Conservation (phyloP, 768 basidiomycete genomes). For the Tulasnella sp. region DNA sequence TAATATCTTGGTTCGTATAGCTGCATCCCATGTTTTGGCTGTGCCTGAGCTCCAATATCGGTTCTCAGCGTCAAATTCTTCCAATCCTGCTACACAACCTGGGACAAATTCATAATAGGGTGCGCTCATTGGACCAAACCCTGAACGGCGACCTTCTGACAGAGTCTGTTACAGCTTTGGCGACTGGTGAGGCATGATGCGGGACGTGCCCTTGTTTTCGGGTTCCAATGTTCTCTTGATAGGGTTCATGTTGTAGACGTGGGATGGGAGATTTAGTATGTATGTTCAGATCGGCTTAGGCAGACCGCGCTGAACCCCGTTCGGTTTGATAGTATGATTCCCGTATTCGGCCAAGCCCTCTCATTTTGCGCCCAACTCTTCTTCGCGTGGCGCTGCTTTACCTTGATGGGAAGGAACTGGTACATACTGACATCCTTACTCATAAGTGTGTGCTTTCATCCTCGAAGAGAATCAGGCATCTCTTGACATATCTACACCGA, state of each 20-base stretch:
- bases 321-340: not conserved
- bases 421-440: not conserved
- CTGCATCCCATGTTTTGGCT: too few relatives aligned
- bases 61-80: not conserved
- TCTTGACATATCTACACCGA: not conserved
- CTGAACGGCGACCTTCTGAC: not conserved
- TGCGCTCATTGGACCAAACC: not conserved
- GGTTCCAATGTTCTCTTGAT: not conserved
- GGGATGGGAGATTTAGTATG: not conserved
- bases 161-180: not conserved
- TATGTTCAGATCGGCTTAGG: not conserved
- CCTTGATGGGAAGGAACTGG: not conserved
- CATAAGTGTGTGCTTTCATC: not conserved
- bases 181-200: not conserved
- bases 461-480: not conserved
- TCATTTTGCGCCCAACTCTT: slow-evolving; percentile 6
- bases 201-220: not conserved
- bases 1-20: not conserved
- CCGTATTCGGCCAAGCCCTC: not conserved
- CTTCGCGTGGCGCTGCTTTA: slow-evolving; percentile 8
- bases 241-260: not conserved
- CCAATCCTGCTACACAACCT: not conserved
- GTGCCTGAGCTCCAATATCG: not conserved
- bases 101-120: not conserved
- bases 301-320: not conserved